Evolutionary conservation across 2,329 filamentous ascomycete genomes (phyloP), one percentile per base, ranked within the genome.

Genomic region (Onygenales sp.): DNA sequence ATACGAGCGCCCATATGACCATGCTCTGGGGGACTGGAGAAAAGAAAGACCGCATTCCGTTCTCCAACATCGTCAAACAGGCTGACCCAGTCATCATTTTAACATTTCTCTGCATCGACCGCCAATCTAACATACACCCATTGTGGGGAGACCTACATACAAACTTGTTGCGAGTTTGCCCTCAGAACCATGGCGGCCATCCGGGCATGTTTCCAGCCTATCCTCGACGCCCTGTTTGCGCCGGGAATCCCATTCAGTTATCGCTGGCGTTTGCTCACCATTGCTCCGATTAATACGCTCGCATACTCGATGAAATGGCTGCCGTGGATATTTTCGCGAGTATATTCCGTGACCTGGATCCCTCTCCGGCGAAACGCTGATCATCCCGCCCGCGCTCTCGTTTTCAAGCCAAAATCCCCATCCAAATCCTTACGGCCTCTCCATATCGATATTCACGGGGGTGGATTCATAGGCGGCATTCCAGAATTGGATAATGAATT

Each of bases 361-460:
- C 63, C 67, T 1, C 62, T 72, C 6, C 46, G 49, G 13, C 56
- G 42, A 36, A 54, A 55, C 5, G 49, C 57, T 0, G 58, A 54
- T 2, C 58, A 60, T 6, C 58, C 58, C n/a, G 48, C 69, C 2
- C 66, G 69, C 2, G 63, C 63, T 2, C 55, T 74, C 9, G 57
- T 74, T 13, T 74, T 71, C 59, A 62, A 65, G n/a, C 57, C 61
- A 2, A 13, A 47, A 33, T 13, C 27, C 7, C 14, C 53, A 13
- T 42, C 42, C 31, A 42, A 14, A 48, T 40, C n/a, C 9, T 44
- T 53, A 27, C 62, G 70, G 21, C 74, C 74, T 0, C 59, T 78
- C 4, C 74, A 76, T 54, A 61, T 77, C 43, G 67, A 75, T 51
- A 66, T 74, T 36, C 74, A 77, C 54, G 66, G 69, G 31, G 74